Base-by-base conservation (phyloP, 2,329 filamentous ascomycete species). In the Sporothrix mexicana region DNA sequence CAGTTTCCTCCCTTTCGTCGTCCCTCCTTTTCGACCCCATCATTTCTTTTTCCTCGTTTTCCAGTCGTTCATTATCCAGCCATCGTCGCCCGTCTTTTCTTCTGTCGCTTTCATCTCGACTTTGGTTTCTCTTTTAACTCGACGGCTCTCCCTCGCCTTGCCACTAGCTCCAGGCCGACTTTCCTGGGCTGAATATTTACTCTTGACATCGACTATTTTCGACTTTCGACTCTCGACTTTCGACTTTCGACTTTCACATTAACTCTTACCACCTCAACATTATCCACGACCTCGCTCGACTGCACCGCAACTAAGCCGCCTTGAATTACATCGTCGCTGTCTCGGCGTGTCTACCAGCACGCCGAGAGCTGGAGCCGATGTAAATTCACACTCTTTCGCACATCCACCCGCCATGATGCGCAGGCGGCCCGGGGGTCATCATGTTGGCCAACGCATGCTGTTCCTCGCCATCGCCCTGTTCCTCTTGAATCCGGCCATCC, bases 351-450 rank as follows among this genome's bases (percentile, higher is more conserved):
- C 64, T 17, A 30, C 62, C n/a, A 51, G 64, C 64, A 67, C 64
- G 23, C 64, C 61, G 64, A 51, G 64, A 51, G 43, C 30, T 45
- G 49, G 41, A 15, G 25, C 69, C 69, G 59, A 73, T 73, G 72
- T 73, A 43, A 73, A 73, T 10, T 12, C 57, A 7, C 17, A 41
- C 49, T n/a, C 36, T 20, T 55, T 55, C 25, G 78, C 78, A 77
- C 73, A 55, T 15, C 61, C 20, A 20, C 75, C 75, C 82, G 84
- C 78, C 75, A 92, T 91, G 88, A 84, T 88, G 85, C 89, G 87
- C 87, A 88, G 89, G 85, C 88, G 88, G 85, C 88, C 88, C 78
- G 87, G 86, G 23, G 64, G 55, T 47, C 71, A 62, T 83, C 86
- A 87, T 82, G 85, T 81, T 76, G 81, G 81, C 74, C 83, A 85